Evolutionary conservation across 176 grass and related monocot species (phyloP), one percentile per base, ranked within the genome.

Genomic region (Puya raimondii): DNA sequence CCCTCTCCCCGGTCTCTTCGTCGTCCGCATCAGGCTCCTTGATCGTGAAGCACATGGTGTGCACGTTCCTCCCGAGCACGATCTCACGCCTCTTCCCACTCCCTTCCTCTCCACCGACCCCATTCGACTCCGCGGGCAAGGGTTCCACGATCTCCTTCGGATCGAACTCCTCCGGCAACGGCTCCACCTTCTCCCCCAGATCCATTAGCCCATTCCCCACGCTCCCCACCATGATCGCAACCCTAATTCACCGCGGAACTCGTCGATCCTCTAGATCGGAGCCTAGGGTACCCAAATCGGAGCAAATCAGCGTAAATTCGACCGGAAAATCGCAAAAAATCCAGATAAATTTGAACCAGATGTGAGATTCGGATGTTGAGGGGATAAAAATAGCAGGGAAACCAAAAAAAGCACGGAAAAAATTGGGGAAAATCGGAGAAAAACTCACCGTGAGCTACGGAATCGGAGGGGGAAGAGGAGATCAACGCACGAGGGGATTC

Each of bases 21-120:
- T 96, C 91, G 71, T 96, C 87, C n/a, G 66, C 84, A 76, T 96
- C 88, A 2, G 87, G 91, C 74, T 96, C 84, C 63, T 85, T 84
- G 25, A 96, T 78, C 9, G 81, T 64, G 71, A 91, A 89, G 67
- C 79, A 91, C 67, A 52, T 48, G 47, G 67, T 87, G 92, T 87
- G 92, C 64, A 91, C 59, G 76, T 96, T 90, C 79, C 84, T 80
- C 70, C 87, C 91, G 50, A 96, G 56, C 20, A 96, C 87, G 74
- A 96, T 85, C 82, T 80, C 81, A 73, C 79, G 67, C 67, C 64
- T 80, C 71, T 68, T 71, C 53, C 70, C 33, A 12, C 47, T 18
- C 76, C 67, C 15, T 8, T 64, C 18, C 12, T 42, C 33, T 42
- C 21, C 65, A 10, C 29, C 76, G 2, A 71, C 9, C 69, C 67